Base-by-base conservation (phyloP, 768 basidiomycete genomes). In the Agaricus subrufescens region DNA sequence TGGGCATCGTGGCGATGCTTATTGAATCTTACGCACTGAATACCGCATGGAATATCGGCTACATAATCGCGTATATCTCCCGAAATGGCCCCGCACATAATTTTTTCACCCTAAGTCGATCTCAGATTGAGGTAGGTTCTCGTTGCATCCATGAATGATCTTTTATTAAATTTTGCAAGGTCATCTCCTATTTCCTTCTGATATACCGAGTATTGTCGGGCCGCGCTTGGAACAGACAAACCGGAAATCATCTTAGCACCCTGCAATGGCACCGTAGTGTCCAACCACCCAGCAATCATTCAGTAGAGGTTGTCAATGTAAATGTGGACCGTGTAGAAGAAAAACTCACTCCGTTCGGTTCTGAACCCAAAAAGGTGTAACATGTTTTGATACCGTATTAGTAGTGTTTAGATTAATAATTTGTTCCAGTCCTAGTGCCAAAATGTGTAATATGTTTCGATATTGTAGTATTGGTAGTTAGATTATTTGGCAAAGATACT, bases 1-100 rank as follows among this genome's bases (percentile, higher is more conserved):
- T 27, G 23, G 25, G 23, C 15, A 46, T 53, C 26, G 44, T 23
- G 3, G 26, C 52, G 25, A 46, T 53, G n/a, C 15, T 53, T 4
- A 37, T 53, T 4, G 52, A 53, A 19, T 53, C 52, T 1, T 53
- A 46, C 23, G 52, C 52, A 7, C 19, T 53, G 30, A 44, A 45
- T 34, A 46, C 52, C 26, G 52, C 25, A n/a, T 53, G 52, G 52
- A 27, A 46, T n/a, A 10, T n/a, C 3, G 19, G 30, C 5, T 25
- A 8, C 3, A 4, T 46, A 19, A 10, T 53, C 14, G n/a, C 25
- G 5, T 26, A 23, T 11, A 12, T 46, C 29, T 2, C 15, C 2
- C 5, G 6, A 27, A 8, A 42, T 42, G 30, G 30, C 6, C 1
- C 15, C 4, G 2, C 38, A 10, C 34, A 46, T 23, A 2, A 23